Evolutionary conservation across 441 rosid genomes (phyloP).

Genomic region (Manihot esculenta): DNA sequence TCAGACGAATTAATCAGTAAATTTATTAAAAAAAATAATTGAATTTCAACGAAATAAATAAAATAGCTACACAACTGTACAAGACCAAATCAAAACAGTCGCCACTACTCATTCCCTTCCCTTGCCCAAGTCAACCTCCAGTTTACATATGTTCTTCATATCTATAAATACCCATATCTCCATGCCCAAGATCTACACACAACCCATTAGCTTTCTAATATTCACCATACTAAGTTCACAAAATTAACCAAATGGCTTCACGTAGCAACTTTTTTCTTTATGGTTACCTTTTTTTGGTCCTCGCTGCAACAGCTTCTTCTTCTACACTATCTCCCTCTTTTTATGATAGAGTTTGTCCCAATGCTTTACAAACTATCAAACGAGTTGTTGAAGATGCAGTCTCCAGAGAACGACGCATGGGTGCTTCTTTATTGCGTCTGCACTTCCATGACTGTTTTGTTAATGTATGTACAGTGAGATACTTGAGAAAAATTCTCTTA

Average conservation of each 20-base stretch:
- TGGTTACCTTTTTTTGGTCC: not conserved
- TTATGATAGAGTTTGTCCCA: conserved; percentile 38
- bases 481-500: not conserved
- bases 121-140: too few relatives aligned
- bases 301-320: conserved; percentile 20
- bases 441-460: conserved; percentile 59
- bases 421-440: conserved; percentile 52
- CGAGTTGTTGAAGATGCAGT: conserved; percentile 38
- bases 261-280: not conserved
- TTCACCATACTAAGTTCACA: too few relatives aligned
- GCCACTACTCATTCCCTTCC: too few relatives aligned
- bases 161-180: not conserved
- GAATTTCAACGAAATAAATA: too few relatives aligned
- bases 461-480: conserved; percentile 23
- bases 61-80: too few relatives aligned
- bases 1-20: too few relatives aligned
- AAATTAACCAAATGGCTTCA: not conserved
- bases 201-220: too few relatives aligned
- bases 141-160: too few relatives aligned
- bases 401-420: conserved; percentile 47
- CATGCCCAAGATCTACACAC: too few relatives aligned
- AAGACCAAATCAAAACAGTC: too few relatives aligned
- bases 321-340: conserved; percentile 33
- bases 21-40: too few relatives aligned
- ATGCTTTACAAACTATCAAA: conserved; percentile 49